Conservation (phyloP, 257 asterid genomes). For the Solanum microdontum region DNA sequence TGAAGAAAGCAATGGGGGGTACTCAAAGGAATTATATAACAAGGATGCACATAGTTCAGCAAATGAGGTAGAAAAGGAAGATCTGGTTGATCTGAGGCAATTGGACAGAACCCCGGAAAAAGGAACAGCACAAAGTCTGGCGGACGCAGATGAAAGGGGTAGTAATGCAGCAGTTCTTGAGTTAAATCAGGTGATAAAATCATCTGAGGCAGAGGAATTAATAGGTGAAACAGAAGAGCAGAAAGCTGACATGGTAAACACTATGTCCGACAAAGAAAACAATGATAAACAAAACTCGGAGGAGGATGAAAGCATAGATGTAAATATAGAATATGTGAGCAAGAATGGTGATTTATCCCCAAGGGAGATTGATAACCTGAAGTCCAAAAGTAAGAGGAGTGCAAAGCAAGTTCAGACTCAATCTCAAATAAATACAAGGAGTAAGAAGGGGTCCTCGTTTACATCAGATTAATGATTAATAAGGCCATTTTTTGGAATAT, state of each 20-base stretch:
- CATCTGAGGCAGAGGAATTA: too few species aligned
- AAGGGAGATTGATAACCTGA: too few species aligned
- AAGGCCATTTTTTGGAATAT: too few species aligned
- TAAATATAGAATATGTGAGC: background rate
- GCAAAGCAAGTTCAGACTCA: too few species aligned
- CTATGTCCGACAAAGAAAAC: background rate
- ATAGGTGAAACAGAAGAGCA: too few species aligned
- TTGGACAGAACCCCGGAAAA: background rate
- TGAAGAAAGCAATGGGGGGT: too few species aligned
- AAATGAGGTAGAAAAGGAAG: too few species aligned
- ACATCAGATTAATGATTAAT: background rate
- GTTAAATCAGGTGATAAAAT: background rate
- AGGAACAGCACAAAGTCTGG: fast-evolving
- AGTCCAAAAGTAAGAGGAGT: background rate
- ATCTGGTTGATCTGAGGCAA: background rate
- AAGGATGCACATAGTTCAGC: too few species aligned
- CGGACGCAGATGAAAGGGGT: background rate
- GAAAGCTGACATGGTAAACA: background rate
- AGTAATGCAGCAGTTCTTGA: background rate
- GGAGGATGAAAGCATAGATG: too few species aligned
- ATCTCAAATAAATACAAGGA: too few species aligned
- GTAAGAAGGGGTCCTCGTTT: background rate
- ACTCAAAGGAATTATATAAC: too few species aligned
- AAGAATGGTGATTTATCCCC: background rate
- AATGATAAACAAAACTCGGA: background rate